A percentile compares a stretch with the other conserved stretches of the same genome.
Evolutionary conservation across 2,329 filamentous ascomycete species (phyloP).

Genomic region (Lomentospora prolificans): DNA sequence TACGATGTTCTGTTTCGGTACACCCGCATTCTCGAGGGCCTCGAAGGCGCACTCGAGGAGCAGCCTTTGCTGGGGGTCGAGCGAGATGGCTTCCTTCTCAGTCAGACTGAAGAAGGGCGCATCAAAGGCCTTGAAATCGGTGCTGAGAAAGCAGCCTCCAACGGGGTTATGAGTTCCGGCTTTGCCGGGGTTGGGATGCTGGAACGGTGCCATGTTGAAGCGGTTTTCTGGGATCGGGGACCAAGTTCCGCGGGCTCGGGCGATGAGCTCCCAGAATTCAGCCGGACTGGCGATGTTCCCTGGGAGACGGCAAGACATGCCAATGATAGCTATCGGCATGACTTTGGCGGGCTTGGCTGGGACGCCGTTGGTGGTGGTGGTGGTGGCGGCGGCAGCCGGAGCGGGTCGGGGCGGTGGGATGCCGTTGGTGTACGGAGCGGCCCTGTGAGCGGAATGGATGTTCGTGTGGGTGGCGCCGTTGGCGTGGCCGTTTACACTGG

Average conservation of each 20-base stretch:
- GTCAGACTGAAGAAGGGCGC: slow-evolving; percentile 44
- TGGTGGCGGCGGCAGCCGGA: slow-evolving; percentile 5
- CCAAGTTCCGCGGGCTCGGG: slow-evolving; percentile 29
- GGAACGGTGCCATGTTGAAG: slow-evolving; percentile 32
- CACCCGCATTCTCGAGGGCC: slow-evolving; percentile 41
- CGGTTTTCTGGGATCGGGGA: slow-evolving; percentile 32
- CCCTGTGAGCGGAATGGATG: neutral
- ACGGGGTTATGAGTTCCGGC: slow-evolving; percentile 27
- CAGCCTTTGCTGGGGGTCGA: slow-evolving; percentile 42
- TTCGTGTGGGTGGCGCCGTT: slow-evolving; percentile 5
- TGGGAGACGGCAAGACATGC: slow-evolving; percentile 36
- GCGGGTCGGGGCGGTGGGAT: slow-evolving; percentile 6
- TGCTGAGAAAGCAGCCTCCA: slow-evolving; percentile 32
- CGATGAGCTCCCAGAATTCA: slow-evolving; percentile 35
- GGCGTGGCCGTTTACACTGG: neutral
- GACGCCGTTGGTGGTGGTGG: slow-evolving; percentile 6
- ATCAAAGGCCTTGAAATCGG: slow-evolving; percentile 37
- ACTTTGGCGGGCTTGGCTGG: slow-evolving; percentile 12
- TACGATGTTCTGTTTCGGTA: slow-evolving; percentile 35
- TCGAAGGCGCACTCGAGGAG: slow-evolving; percentile 45
- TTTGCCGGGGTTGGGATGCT: slow-evolving; percentile 33
- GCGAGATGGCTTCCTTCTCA: slow-evolving; percentile 35
- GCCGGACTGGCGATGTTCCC: slow-evolving; percentile 30
- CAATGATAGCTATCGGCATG: slow-evolving; percentile 36
- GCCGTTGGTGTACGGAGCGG: slow-evolving; percentile 2